Conservation (phyloP, 2,329 filamentous ascomycete species). For the Sclerotiophoma versabilis region DNA sequence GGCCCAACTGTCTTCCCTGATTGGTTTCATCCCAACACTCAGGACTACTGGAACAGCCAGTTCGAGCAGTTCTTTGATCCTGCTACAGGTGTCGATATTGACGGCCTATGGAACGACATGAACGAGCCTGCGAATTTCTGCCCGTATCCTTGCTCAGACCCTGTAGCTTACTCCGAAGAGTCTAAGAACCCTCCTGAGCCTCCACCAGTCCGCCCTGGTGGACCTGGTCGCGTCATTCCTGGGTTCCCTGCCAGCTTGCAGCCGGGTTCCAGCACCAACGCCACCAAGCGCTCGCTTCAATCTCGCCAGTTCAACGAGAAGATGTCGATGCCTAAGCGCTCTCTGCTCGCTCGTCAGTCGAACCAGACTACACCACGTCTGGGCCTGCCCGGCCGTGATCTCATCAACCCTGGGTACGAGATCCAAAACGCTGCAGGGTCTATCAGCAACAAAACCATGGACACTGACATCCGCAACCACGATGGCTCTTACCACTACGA, state of each 20-base stretch:
- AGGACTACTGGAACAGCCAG: conserved; percentile 73
- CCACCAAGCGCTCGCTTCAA: conserved; percentile 19
- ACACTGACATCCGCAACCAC: conserved; percentile 71
- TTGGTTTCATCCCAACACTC: conserved; percentile 73
- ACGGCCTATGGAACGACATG: conserved; percentile 68
- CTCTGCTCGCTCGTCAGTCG: conserved; percentile 25
- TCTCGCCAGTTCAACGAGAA: conserved; percentile 11
- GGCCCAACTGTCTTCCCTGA: conserved; percentile 76
- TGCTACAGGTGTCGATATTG: conserved; percentile 73
- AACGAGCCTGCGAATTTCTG: conserved; percentile 48
- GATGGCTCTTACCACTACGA: conserved; percentile 75
- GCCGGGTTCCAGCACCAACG: conserved; percentile 50
- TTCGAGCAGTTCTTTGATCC: conserved; percentile 71
- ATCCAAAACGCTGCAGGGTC: conserved; percentile 63
- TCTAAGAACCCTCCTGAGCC: conserved; percentile 66
- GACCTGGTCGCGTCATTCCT: conserved; percentile 66
- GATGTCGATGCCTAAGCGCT: conserved; percentile 15
- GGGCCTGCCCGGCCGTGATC: conserved; percentile 68
- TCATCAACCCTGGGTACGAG: conserved; percentile 69
- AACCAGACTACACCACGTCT: conserved; percentile 49
- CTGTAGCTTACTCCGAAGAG: conserved; percentile 46
- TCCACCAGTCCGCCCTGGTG: conserved; percentile 66
- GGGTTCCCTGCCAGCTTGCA: conserved; percentile 74
- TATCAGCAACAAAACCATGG: conserved; percentile 60
- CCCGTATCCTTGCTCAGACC: conserved; percentile 57